phyloP scores from a whole-genome alignment of 2,329 filamentous ascomycete genomes.

The Cladosporium sp. region DNA sequence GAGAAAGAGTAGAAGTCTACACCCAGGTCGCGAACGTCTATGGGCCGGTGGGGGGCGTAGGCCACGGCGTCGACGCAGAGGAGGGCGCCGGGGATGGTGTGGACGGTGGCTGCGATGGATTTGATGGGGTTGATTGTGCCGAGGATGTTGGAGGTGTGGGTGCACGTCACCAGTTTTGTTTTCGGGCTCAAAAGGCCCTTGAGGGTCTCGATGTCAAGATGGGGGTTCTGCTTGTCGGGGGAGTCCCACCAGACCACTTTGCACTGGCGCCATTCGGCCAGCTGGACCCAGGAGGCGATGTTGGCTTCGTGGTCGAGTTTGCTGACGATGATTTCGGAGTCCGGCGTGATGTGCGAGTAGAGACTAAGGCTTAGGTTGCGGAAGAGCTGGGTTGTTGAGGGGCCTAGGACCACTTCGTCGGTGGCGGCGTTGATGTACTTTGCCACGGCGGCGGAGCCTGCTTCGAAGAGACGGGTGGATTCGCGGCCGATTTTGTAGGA shows the following conservation, averaged over 20 bases:
- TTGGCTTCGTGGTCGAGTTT: constrained; percentile 75
- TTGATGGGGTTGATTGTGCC: constrained; percentile 64
- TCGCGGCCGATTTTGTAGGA: constrained; percentile 58
- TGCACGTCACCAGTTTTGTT: constrained; percentile 67
- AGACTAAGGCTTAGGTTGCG: constrained; percentile 60
- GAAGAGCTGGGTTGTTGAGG: constrained; percentile 71
- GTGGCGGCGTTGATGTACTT: constrained; percentile 63
- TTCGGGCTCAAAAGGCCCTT: constrained; percentile 55
- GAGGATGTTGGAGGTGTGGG: constrained; percentile 69
- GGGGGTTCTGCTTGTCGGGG: constrained; percentile 47
- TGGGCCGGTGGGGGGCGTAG: constrained; percentile 65
- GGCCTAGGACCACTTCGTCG: constrained; percentile 66
- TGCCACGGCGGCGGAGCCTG: constrained; percentile 61
- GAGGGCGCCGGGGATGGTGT: constrained; percentile 50
- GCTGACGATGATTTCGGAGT: constrained; percentile 59
- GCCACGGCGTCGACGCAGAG: constrained; percentile 72
- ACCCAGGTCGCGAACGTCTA: constrained; percentile 64
- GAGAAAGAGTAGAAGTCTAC: constrained; percentile 74
- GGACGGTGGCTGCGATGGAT: constrained; percentile 51
- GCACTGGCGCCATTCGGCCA: constrained; percentile 58
- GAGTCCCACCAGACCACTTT: constrained; percentile 64
- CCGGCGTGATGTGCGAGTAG: constrained; percentile 53
- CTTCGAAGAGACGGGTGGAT: constrained; percentile 56
- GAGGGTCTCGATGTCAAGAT: constrained; percentile 55
- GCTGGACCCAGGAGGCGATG: constrained; percentile 65